Conservation (phyloP, 2,329 filamentous ascomycete genomes). For the Alternaria rosae region DNA sequence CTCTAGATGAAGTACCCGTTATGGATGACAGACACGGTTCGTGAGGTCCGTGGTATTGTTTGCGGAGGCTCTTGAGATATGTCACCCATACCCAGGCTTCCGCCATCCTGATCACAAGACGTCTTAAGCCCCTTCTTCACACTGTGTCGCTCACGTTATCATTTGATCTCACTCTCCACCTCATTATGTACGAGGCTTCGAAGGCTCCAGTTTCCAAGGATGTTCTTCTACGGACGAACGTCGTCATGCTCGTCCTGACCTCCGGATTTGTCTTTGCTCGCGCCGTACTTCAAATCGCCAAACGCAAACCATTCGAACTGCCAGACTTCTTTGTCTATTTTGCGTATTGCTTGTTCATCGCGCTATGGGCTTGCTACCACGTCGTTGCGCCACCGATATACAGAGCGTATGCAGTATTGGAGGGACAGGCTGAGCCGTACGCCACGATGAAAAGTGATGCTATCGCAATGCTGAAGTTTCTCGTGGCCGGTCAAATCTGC, state of each 20-base stretch:
- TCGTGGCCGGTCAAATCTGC: constrained; percentile 49
- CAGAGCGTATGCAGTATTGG: constrained; percentile 34
- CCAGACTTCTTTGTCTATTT: constrained; percentile 33
- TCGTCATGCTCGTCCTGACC: constrained; percentile 24
- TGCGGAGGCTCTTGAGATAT: background rate
- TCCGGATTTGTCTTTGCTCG: constrained; percentile 18
- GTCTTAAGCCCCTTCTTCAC: too few relatives aligned
- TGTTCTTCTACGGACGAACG: too few relatives aligned
- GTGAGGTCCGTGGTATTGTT: background rate
- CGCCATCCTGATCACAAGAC: background rate
- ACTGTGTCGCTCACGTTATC: background rate
- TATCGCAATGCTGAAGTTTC: constrained; percentile 41
- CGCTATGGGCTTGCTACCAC: constrained; percentile 42
- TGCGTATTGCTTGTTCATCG: constrained; percentile 36
- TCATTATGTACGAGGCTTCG: background rate
- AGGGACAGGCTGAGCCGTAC: constrained; percentile 35
- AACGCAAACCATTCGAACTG: constrained; percentile 18
- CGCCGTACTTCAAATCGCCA: constrained; percentile 12
- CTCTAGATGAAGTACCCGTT: background rate
- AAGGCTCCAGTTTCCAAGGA: too few relatives aligned
- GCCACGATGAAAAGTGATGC: constrained; percentile 39
- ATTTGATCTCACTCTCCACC: background rate
- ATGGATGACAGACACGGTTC: background rate
- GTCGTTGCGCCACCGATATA: constrained; percentile 42
- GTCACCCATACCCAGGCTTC: background rate